Base-by-base conservation (phyloP, 495 filamentous ascomycete species). In the Lentithecium fluviatile region DNA sequence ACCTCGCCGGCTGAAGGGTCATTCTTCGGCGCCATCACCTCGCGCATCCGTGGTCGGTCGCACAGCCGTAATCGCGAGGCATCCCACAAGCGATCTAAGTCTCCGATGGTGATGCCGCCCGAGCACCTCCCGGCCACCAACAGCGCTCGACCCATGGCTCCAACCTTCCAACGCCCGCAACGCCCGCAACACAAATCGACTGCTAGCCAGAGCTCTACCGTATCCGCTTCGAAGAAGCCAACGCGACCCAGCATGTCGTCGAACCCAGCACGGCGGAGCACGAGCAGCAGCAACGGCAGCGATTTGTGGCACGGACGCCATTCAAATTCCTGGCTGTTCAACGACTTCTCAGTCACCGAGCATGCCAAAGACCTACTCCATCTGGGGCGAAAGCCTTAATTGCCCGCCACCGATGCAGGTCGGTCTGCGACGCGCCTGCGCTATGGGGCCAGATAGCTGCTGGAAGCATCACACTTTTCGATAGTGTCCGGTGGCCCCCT, bases 281-380 rank as follows among this genome's bases (percentile, higher is more conserved):
- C 64, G 5, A 55, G 34, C 20, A 52, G 60, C 47, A 68, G 65
- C 57, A 55, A 23, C 20, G 47, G 60, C 47, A 68, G 65, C 57
- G 66, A 69, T 38, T 47, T 61, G 52, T 65, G 62, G 62, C 57
- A 53, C 21, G 66, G 66, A 47, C 52, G 66, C n/a, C 66, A 69
- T 52, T 61, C 66, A 20, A 69, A 69, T 42, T 55, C 52, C 13
- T 69, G 66, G 66, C 62, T 69, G 6, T 69, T 69, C 50, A 69
- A 69, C 51, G 66, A 62, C 45, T 69, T 65, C 58, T 66, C 64
- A 20, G 55, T 69, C 19, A 65, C 57, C 8, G 66, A 62, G 12
- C 42, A 48, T 15, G 58, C 62, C 2, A 69, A 69, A 26, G 60
- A 64, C 20, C n/a, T 68, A 38, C 45, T 64, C 26, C 55, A 67